phyloP scores from a whole-genome alignment of 176 grass and related monocot species.

The Lolium rigidum region DNA sequence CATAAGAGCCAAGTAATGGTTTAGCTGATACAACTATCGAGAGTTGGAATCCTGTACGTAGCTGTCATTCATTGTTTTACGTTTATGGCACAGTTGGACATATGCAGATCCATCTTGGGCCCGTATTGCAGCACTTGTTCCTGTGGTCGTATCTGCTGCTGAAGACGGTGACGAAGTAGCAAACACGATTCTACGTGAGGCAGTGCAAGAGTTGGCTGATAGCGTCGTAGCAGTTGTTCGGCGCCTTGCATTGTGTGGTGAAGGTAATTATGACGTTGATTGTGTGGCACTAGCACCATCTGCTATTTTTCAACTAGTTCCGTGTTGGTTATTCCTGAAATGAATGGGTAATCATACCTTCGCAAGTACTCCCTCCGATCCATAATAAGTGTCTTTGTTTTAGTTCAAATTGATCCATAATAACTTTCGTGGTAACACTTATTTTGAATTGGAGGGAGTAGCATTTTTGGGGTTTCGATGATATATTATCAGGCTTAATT shows the following conservation, averaged over 20 bases:
- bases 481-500: no score
- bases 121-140: constrained; percentile 96
- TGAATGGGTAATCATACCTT: background rate
- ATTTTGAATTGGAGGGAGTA: no score
- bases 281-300: background rate
- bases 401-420: no score
- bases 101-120: constrained; percentile 99
- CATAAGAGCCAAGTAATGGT: constrained; percentile 21
- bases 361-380: background rate
- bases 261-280: constrained; percentile 58
- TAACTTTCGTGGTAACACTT: no score
- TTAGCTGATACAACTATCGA: constrained; percentile 22
- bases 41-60: constrained; percentile 28
- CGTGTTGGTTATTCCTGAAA: constrained; percentile 26
- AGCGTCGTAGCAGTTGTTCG: constrained; percentile 90
- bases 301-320: background rate
- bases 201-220: constrained; percentile 88
- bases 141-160: constrained; percentile 90
- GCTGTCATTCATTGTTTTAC: background rate
- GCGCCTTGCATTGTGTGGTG: constrained; percentile 84
- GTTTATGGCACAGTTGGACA: constrained; percentile 75
- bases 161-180: constrained; percentile 97
- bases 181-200: constrained; percentile 86
- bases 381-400: no score
- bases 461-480: background rate